phyloP scores from a whole-genome alignment of 495 filamentous ascomycete species.

The Neurospora sp. region DNA sequence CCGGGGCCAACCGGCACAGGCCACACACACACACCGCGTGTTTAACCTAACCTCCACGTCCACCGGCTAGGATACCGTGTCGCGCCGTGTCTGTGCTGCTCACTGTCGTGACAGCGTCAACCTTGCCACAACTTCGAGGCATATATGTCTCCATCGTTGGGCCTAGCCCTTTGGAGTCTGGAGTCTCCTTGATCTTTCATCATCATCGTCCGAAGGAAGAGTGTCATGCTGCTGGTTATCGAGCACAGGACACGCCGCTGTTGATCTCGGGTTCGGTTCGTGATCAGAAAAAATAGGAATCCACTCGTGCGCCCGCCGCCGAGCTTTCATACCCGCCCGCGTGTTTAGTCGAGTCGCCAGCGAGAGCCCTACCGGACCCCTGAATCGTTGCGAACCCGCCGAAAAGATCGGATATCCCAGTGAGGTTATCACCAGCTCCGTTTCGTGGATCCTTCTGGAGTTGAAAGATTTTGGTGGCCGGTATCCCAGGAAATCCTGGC shows the following conservation, averaged over 20 bases:
- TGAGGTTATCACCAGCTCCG: constrained; percentile 19
- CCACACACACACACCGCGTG: constrained; percentile 2
- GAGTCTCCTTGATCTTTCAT: not conserved
- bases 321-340: constrained; percentile 11
- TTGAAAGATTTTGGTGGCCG: constrained; percentile 18
- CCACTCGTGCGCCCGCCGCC: constrained; percentile 5
- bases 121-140: constrained; percentile 17
- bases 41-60: constrained; percentile 6
- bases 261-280: not conserved
- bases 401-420: constrained; percentile 17
- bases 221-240: constrained; percentile 5
- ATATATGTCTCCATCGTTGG: constrained; percentile 24
- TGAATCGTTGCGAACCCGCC: constrained; percentile 5
- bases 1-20: not conserved
- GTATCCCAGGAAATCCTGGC: constrained; percentile 21
- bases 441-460: constrained; percentile 22
- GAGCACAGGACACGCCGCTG: constrained; percentile 1
- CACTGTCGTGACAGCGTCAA: constrained; percentile 16
- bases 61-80: constrained; percentile 2
- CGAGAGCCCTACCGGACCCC: constrained; percentile 9
- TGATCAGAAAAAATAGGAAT: constrained; percentile 1
- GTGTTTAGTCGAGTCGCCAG: constrained; percentile 7
- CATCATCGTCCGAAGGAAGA: constrained; percentile 7
- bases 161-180: constrained; percentile 6
- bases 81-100: not conserved